Conservation (phyloP, 768 basidiomycete genomes). For the Clavaria fumosa region DNA sequence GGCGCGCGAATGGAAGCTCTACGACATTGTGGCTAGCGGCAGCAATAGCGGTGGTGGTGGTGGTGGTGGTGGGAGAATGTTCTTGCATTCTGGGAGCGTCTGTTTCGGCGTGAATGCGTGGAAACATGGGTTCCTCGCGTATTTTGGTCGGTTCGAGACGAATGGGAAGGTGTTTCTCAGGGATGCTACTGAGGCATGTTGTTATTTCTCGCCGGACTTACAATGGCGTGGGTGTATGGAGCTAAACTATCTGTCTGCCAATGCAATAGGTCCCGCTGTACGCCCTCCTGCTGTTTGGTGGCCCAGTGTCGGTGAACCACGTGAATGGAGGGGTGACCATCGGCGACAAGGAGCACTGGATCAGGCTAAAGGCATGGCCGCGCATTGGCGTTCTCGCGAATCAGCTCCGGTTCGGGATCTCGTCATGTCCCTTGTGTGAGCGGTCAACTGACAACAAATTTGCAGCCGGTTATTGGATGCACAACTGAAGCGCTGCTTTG, state of each 20-base stretch:
- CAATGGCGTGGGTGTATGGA: neutral
- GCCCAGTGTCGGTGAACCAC: constrained; percentile 63
- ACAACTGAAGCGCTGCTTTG: constrained; percentile 43
- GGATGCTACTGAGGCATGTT: constrained; percentile 69
- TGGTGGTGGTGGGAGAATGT: constrained; percentile 53
- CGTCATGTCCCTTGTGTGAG: neutral
- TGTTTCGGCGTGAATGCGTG: constrained; percentile 60
- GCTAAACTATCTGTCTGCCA: neutral
- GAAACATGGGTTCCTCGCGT: constrained; percentile 67
- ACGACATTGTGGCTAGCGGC: constrained; percentile 52
- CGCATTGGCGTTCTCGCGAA: constrained; percentile 83
- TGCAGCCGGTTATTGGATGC: constrained; percentile 41
- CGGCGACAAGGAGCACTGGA: constrained; percentile 31
- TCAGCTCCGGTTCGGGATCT: constrained; percentile 47
- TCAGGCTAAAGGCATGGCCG: constrained; percentile 73
- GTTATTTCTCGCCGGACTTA: neutral
- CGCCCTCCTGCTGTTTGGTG: constrained; percentile 73
- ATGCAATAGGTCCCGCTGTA: constrained; percentile 51
- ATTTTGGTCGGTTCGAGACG: constrained; percentile 72
- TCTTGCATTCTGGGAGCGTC: constrained; percentile 71
- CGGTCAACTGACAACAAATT: neutral
- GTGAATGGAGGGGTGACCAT: constrained; percentile 62
- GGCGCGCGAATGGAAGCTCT: constrained; percentile 74
- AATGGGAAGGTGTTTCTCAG: constrained; percentile 75
- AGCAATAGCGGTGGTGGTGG: no score